These are phyloP conservation scores for Camelina laxa DNA, from an alignment of 345 rosid genomes.

Conservation along the genomic window DNA sequence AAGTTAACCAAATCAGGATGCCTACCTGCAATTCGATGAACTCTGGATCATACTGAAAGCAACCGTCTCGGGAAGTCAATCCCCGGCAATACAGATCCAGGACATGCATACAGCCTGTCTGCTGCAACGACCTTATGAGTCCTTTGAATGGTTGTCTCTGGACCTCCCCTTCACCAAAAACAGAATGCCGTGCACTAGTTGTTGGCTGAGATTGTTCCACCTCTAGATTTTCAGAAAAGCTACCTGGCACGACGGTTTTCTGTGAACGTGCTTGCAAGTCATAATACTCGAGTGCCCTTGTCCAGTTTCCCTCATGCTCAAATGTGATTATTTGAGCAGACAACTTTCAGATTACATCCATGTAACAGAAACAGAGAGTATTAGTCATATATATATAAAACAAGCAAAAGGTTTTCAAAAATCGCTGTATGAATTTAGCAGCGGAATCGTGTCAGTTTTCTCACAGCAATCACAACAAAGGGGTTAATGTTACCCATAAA, in stretches of 20 bases:
- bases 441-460: constrained; percentile 9
- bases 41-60: constrained; percentile 75
- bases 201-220: constrained; percentile 44
- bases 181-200: constrained; percentile 42
- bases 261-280: constrained; percentile 86
- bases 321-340: constrained; percentile 86
- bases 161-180: constrained; percentile 52
- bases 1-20: constrained; percentile 18
- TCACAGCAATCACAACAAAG: constrained; percentile 17
- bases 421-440: constrained; percentile 12
- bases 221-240: constrained; percentile 47
- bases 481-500: constrained; percentile 5
- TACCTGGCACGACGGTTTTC: constrained; percentile 46
- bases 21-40: constrained; percentile 88
- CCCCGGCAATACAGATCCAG: constrained; percentile 90
- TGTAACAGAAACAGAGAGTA: constrained; percentile 38
- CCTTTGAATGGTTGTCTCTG: constrained; percentile 83
- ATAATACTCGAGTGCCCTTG: constrained; percentile 91
- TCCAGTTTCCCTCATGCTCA: constrained; percentile 98
- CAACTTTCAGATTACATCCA: constrained; percentile 55
- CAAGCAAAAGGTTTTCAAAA: constrained; percentile 12
- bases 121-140: constrained; percentile 86
- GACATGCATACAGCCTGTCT: constrained; percentile 88
- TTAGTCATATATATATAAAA: constrained; percentile 35
- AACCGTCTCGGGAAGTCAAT: constrained; percentile 69